Percentiles rank a stretch among this genome's conserved stretches.
Evolutionary conservation across 2,329 filamentous ascomycete genomes (phyloP).

Genomic region (Venturia asperata): DNA sequence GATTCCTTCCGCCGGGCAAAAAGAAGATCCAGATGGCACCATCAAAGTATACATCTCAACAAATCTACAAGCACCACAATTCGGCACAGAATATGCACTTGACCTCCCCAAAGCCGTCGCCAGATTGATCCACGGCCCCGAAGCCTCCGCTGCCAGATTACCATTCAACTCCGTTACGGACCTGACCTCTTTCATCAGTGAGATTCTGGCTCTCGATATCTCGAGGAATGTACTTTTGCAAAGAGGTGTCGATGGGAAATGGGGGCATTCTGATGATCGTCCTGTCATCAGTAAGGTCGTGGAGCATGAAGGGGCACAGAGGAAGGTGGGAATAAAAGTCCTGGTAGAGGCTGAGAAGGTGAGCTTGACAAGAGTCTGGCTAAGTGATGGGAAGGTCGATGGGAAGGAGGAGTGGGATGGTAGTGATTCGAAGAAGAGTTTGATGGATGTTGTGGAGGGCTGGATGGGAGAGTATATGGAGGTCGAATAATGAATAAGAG

Average conservation of each 20-base stretch:
- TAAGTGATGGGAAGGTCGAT: conserved; percentile 20
- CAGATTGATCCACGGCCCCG: conserved; percentile 14
- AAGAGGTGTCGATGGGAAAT: conserved; percentile 23
- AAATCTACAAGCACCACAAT: conserved; percentile 11
- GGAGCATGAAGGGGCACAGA: conserved; percentile 20
- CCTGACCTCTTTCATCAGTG: conserved; percentile 29
- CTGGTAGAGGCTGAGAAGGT: conserved; percentile 12
- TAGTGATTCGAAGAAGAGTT: conserved; percentile 18
- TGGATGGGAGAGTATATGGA: conserved; percentile 20
- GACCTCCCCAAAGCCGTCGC: conserved; percentile 7
- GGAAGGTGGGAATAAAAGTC: not conserved
- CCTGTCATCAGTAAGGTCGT: conserved; percentile 26
- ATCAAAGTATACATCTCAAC: conserved; percentile 11
- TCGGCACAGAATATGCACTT: conserved; percentile 18
- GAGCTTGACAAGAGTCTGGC: not conserved
- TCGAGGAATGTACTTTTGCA: conserved; percentile 28
- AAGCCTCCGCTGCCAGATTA: conserved; percentile 17
- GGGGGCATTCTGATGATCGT: conserved; percentile 21
- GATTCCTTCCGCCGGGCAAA: not conserved
- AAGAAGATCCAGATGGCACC: not conserved
- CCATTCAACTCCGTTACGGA: conserved; percentile 27
- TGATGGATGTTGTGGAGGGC: conserved; percentile 27
- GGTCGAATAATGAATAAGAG: not conserved
- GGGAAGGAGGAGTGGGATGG: conserved; percentile 27
- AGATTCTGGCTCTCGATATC: conserved; percentile 29